These are phyloP conservation scores for Cercospora nicotianae DNA, from an alignment of 2,329 filamentous ascomycete genomes.

Conservation along the genomic window DNA sequence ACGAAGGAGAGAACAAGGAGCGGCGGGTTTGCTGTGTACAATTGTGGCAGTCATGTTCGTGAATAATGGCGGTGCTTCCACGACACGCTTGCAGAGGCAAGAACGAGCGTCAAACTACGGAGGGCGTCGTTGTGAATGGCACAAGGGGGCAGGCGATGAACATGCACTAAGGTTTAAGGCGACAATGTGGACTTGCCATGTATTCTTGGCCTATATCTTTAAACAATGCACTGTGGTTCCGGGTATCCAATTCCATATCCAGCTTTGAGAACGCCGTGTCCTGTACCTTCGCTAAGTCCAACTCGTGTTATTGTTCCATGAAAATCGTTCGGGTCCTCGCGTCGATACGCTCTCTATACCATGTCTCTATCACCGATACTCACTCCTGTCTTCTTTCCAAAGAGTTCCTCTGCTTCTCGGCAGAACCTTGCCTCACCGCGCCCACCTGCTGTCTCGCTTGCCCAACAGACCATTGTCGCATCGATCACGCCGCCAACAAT, in stretches of 20 bases:
- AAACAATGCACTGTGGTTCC: not conserved
- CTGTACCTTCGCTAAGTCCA: conserved; percentile 1
- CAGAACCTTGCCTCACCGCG: conserved; percentile 74
- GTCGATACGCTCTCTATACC: conserved; percentile 10
- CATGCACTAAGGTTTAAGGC: not conserved
- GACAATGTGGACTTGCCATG: not conserved
- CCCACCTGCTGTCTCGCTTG: conserved; percentile 71
- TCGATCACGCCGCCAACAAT: conserved; percentile 42
- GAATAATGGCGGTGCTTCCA: not conserved
- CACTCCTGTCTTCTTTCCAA: conserved; percentile 59
- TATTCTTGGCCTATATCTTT: not conserved
- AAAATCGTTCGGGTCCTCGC: not conserved
- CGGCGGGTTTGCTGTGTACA: not conserved
- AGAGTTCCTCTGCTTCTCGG: conserved; percentile 84
- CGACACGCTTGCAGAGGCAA: not conserved
- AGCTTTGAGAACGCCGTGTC: conserved; percentile 1
- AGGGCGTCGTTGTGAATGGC: not conserved
- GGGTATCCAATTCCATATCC: conserved; percentile 5
- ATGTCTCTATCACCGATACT: conserved; percentile 18
- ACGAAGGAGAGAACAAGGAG: not conserved
- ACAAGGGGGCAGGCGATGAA: not conserved
- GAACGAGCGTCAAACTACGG: not conserved
- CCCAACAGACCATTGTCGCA: conserved; percentile 84
- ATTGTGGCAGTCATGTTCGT: not conserved
- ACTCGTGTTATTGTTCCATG: conserved; percentile 1